Conservation (phyloP, 192 early-diverging fungal species). For the Backusella tuberculispora region DNA sequence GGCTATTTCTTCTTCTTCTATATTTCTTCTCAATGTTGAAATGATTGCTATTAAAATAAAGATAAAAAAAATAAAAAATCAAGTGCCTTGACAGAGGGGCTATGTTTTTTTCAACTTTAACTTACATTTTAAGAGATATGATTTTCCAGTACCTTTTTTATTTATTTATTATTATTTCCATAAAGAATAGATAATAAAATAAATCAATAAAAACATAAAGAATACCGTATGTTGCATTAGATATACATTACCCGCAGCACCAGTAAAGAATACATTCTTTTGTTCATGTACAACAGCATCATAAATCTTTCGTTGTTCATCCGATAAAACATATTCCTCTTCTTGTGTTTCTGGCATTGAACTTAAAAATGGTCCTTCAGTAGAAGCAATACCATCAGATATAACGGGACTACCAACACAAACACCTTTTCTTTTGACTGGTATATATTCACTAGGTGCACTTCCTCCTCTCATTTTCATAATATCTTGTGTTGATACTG, state of each 20-base stretch:
- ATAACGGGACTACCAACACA: neutral
- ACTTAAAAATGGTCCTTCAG: neutral
- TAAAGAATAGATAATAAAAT: neutral
- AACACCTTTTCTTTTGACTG: neutral
- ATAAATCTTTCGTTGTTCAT: slow-evolving; percentile 62
- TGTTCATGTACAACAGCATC: slow-evolving; percentile 57
- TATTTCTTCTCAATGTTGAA: slow-evolving; percentile 23
- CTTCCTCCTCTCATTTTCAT: neutral
- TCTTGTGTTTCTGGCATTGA: neutral
- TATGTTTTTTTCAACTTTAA: neutral
- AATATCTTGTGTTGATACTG: neutral
- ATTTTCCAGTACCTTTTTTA: slow-evolving; percentile 54
- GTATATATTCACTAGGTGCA: neutral
- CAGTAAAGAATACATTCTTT: slow-evolving; percentile 71
- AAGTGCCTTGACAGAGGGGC: neutral
- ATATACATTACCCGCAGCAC: slow-evolving; percentile 54
- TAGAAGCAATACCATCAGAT: neutral
- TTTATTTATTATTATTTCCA: neutral
- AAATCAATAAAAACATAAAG: neutral
- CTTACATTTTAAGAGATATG: slow-evolving; percentile 44
- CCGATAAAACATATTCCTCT: slow-evolving; percentile 28
- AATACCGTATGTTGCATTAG: neutral
- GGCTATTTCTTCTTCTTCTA: slow-evolving; percentile 43
- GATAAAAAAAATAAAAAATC: neutral
- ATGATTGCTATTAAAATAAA: slow-evolving; percentile 40